A percentile compares a stretch with the other conserved stretches of the same genome.
phyloP scores from a whole-genome alignment of 2,329 filamentous ascomycete species.

The Corinectria fuckeliana region DNA sequence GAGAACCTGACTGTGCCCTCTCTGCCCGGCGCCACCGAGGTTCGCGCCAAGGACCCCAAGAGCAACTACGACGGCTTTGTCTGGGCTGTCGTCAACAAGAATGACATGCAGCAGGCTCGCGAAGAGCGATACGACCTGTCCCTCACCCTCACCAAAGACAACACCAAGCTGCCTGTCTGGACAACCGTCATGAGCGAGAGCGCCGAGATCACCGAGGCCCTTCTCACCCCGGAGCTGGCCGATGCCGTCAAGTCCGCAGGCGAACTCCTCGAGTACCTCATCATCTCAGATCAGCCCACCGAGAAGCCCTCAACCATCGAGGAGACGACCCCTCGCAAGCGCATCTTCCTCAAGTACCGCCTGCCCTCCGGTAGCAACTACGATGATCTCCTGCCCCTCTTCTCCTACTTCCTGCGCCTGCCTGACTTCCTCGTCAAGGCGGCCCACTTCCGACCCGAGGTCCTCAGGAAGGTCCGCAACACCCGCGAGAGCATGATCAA shows the following conservation, averaged over 20 bases:
- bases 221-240: conserved; percentile 88
- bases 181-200: conserved; percentile 95
- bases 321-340: conserved; percentile 85
- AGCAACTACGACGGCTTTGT: conserved; percentile 88
- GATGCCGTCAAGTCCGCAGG: conserved; percentile 80
- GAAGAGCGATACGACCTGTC: conserved; percentile 95
- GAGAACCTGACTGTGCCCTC: conserved; percentile 79
- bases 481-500: conserved; percentile 81
- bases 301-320: conserved; percentile 87
- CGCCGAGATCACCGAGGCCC: conserved; percentile 86
- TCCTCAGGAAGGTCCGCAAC: conserved; percentile 80
- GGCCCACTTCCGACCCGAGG: conserved; percentile 90
- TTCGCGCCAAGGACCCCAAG: conserved; percentile 62
- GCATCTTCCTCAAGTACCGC: conserved; percentile 79
- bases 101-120: conserved; percentile 85
- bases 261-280: conserved; percentile 80
- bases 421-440: conserved; percentile 77
- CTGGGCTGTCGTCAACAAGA: conserved; percentile 95
- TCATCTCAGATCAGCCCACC: conserved; percentile 86
- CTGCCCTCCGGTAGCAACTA: conserved; percentile 70
- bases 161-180: conserved; percentile 88
- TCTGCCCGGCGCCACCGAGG: conserved; percentile 63
- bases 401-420: conserved; percentile 83
- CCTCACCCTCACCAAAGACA: conserved; percentile 91
- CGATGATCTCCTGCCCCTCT: conserved; percentile 72